These are phyloP conservation scores for Solanum chilense DNA, from an alignment of 257 asterid genomes.

Conservation along the genomic window DNA sequence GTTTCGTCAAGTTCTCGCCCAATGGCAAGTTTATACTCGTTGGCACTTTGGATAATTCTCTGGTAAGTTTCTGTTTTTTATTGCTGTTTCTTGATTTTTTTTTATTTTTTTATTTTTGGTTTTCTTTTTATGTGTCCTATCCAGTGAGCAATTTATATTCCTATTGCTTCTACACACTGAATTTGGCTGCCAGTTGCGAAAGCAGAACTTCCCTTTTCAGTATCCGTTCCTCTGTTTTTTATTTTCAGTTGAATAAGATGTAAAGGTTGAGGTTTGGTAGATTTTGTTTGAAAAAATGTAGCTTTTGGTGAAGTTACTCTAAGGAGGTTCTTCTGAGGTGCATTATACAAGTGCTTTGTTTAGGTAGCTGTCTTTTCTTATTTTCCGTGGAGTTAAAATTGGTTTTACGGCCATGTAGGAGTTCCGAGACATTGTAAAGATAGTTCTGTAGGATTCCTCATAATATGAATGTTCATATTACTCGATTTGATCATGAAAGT, in stretches of 20 bases:
- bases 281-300: background rate
- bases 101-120: background rate
- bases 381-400: background rate
- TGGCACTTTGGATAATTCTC: constrained; percentile 78
- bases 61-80: constrained; percentile 37
- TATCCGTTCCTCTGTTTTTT: background rate
- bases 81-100: background rate
- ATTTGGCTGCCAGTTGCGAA: background rate
- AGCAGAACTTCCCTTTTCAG: background rate
- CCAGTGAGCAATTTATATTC: background rate
- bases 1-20: constrained; percentile 89
- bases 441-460: background rate
- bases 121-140: background rate
- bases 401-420: background rate
- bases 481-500: background rate
- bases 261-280: background rate
- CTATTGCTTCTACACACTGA: background rate
- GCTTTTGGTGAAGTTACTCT: background rate
- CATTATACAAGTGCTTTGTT: background rate
- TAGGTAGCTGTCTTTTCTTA: background rate
- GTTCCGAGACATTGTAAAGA: background rate
- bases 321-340: background rate
- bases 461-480: background rate
- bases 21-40: constrained; percentile 85
- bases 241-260: background rate